Base-by-base conservation (phyloP, 1,284 basidiomycete genomes). In the Inonotus hispidus region DNA sequence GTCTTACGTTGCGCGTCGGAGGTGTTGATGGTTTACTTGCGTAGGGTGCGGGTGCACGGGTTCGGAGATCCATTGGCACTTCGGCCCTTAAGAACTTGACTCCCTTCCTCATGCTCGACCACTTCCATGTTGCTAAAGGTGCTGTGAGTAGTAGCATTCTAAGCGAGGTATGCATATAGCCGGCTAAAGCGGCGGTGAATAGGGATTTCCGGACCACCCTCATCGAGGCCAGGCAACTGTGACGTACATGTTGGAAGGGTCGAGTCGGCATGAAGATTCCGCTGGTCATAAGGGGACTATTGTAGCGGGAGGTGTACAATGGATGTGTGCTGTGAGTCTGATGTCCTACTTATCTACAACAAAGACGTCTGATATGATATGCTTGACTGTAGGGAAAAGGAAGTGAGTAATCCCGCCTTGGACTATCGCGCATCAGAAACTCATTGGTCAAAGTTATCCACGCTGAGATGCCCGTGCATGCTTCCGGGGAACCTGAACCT, bases 181-280 rank as follows among this genome's bases (percentile, higher is more conserved):
- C 37, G 47, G 14, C 35, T 47, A 25, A 46, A 59, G 64, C 43
- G n/a, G n/a, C 41, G 63, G 67, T 5, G 63, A 66, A 63, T 14
- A 85, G 83, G 77, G 83, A 16, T 90, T 90, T 66, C 86, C 87
- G 29, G 92, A 96, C 70, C 94, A 96, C 67, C 92, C 93, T 1
- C 93, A 96, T 71, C 81, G 93, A 35, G 95, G 94, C 2, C 92
- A 94, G 73, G 87, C 88, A 1, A 93, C 88, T 1, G 86, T 91
- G 0, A 95, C 94, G 0, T 96, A 95, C 71, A 89, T 97, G 83
- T 78, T 95, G 0, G 79, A 93, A 72, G 95, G 95, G 45, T 77
- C 82, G n/a, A 87, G 84, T 66, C 79, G 83, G 61, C 95, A 98
- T 69, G 95, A 98, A 74, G 96, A 98, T 72, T 96, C 93, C 32